Evolutionary conservation across 495 filamentous ascomycete species (phyloP).

Genomic region (Aspergillus indologenus): DNA sequence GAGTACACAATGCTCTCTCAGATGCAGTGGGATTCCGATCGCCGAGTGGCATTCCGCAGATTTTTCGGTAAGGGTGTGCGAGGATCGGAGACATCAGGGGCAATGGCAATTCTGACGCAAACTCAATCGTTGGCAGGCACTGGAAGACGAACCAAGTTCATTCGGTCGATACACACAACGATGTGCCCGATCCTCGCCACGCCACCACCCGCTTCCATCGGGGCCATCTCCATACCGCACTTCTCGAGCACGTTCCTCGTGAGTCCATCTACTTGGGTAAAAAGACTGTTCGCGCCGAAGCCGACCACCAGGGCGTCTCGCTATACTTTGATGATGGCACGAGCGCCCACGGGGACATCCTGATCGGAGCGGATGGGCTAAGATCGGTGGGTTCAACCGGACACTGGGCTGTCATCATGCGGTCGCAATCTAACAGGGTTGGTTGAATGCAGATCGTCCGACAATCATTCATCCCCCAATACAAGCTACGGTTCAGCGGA

Average conservation of each 20-base stretch:
- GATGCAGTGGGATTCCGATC: constrained; percentile 42
- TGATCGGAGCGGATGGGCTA: constrained; percentile 38
- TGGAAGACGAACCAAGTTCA: constrained; percentile 48
- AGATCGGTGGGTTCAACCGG: constrained; percentile 25
- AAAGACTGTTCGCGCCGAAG: constrained; percentile 18
- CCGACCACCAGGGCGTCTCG: constrained; percentile 16
- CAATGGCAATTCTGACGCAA: neutral
- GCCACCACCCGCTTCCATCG: constrained; percentile 46
- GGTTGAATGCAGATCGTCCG: constrained; percentile 21
- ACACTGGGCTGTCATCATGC: too few species aligned
- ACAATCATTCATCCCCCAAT: constrained; percentile 38
- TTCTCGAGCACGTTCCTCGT: constrained; percentile 38
- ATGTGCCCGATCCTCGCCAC: constrained; percentile 40
- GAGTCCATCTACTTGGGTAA: constrained; percentile 29
- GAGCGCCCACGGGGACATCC: constrained; percentile 26
- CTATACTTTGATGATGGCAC: constrained; percentile 33
- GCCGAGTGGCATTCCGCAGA: constrained; percentile 37
- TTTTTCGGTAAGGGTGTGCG: constrained; percentile 23
- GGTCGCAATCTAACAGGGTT: neutral
- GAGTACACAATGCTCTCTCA: constrained; percentile 36
- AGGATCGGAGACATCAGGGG: neutral
- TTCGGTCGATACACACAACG: constrained; percentile 33
- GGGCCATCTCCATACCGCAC: constrained; percentile 44
- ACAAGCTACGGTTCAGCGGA: constrained; percentile 41
- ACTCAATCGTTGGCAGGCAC: constrained; percentile 21